Evolutionary conservation across 1,284 basidiomycete genomes (phyloP).

Genomic region (Cutaneotrichosporon cavernicola): DNA sequence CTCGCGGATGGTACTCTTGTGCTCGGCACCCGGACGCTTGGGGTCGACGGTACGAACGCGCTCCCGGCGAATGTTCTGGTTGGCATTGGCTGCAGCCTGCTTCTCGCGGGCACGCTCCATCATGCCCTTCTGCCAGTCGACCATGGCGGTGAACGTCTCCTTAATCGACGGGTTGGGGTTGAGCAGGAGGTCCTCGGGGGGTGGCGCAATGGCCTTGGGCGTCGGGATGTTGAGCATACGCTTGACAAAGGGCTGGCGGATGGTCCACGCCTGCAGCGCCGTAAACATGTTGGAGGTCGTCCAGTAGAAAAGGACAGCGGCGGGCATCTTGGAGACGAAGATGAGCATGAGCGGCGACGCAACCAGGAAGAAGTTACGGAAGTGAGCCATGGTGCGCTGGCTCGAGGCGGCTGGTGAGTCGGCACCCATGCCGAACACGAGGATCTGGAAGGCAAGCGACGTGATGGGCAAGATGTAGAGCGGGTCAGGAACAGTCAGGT

Average conservation of each 20-base stretch:
- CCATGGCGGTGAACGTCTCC: slow-evolving; percentile 17
- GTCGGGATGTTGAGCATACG: slow-evolving; percentile 47
- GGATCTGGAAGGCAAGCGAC: slow-evolving; percentile 65
- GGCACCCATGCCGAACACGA: slow-evolving; percentile 65
- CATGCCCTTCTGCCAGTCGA: background rate
- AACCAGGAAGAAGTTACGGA: slow-evolving; percentile 70
- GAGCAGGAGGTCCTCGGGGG: slow-evolving; percentile 26
- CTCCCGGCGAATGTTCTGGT: background rate
- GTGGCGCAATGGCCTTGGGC: slow-evolving; percentile 30
- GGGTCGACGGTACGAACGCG: background rate
- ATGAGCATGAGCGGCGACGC: slow-evolving; percentile 62
- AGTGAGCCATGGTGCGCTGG: slow-evolving; percentile 59
- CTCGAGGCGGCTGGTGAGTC: slow-evolving; percentile 35
- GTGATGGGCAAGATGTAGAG: slow-evolving; percentile 71
- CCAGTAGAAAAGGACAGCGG: slow-evolving; percentile 60
- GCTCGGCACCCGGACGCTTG: background rate
- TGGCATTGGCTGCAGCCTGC: slow-evolving; percentile 1
- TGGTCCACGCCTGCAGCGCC: slow-evolving; percentile 55
- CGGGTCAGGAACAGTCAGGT: slow-evolving; percentile 77
- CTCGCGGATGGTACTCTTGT: background rate
- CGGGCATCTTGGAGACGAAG: slow-evolving; percentile 62
- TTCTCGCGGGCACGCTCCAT: slow-evolving; percentile 1
- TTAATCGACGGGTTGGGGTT: slow-evolving; percentile 24
- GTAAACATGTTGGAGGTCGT: slow-evolving; percentile 58
- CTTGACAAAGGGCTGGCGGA: slow-evolving; percentile 46